Conservation (phyloP, 352 stramenopile species). For the Thalassiosira mediterranea region DNA sequence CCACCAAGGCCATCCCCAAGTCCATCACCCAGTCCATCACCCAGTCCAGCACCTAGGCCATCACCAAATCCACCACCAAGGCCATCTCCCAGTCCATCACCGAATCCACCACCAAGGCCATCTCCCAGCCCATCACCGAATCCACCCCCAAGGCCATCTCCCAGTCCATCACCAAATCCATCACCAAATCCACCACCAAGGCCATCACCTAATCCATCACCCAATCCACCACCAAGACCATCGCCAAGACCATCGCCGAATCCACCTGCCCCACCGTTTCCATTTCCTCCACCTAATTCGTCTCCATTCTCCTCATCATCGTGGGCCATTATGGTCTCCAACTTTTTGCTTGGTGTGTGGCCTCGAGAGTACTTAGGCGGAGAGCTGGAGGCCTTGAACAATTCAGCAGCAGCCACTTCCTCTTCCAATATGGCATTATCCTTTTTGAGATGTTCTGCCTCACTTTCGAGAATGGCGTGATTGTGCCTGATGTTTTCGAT, state of each 20-base stretch:
- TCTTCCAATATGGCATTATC: too few species aligned
- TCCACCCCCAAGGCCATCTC: neutral
- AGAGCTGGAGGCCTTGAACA: too few species aligned
- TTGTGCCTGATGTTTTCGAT: too few species aligned
- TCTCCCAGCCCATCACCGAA: neutral
- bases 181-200: neutral
- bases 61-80: neutral
- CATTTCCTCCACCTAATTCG: too few species aligned
- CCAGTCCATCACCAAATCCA: neutral
- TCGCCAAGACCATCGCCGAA: constrained; percentile 1
- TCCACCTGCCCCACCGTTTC: neutral
- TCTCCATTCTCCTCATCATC: too few species aligned
- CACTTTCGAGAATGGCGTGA: too few species aligned
- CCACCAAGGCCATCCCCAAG: neutral
- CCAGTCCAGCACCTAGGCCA: neutral
- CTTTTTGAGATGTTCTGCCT: too few species aligned
- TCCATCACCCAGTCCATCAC: neutral
- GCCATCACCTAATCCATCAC: neutral
- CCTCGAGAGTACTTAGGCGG: too few species aligned
- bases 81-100: neutral
- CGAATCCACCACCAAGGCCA: neutral
- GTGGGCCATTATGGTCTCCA: too few species aligned
- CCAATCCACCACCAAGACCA: neutral
- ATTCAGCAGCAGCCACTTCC: too few species aligned
- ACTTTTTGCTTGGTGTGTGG: too few species aligned